Base-by-base conservation (phyloP, 140 eudicot species). In the Ambrosia hybrid region DNA sequence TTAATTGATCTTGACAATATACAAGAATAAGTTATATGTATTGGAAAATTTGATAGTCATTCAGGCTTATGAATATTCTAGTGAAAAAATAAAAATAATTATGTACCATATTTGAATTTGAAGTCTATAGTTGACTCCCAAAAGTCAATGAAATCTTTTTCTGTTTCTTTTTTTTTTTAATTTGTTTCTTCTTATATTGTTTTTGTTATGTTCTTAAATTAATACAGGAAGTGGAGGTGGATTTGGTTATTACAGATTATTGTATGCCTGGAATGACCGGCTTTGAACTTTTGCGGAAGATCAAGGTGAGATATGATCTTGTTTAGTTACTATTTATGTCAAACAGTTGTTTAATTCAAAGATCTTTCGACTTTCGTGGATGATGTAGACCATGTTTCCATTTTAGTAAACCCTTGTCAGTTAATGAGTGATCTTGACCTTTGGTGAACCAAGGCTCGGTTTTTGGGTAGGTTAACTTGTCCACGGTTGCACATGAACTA, bases 251-350 rank as follows among this genome's bases (percentile, higher is more conserved):
- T 30, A 85, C 91, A 52, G 91, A 88, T 66, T 85, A 85, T 51
- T 73, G 83, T 59, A 85, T 81, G 86, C 89, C 89, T 67, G 87
- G 83, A 33, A 79, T 86, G 72, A 89, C 92, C 37, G 90, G 92
- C 16, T 86, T 70, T 72, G 91, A 86, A 67, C 83, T 85, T 11
- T 73, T 88, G n/a, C 74, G 84, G 70, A 86, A 88, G 79, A 86
- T 88, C 49, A 84, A 84, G 89, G 89, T 84, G 70, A 68, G 62
- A 58, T 76, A 68, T 59, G 37, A 57, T 75, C 43, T 57, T 75
- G 9, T 38, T 64, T 26, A 38, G 67, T 67, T 41, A 5, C 9
- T 62, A 26, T 49, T 36, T 58, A 3, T 72, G 45, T 58, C 12
- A 11, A 21, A 43, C 2, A 34, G 33, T 43, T 43, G 56, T 56